Percentiles rank a stretch among this genome's conserved stretches.
phyloP scores from a whole-genome alignment of 2,329 filamentous ascomycete genomes.

The Fusarium dimerum region DNA sequence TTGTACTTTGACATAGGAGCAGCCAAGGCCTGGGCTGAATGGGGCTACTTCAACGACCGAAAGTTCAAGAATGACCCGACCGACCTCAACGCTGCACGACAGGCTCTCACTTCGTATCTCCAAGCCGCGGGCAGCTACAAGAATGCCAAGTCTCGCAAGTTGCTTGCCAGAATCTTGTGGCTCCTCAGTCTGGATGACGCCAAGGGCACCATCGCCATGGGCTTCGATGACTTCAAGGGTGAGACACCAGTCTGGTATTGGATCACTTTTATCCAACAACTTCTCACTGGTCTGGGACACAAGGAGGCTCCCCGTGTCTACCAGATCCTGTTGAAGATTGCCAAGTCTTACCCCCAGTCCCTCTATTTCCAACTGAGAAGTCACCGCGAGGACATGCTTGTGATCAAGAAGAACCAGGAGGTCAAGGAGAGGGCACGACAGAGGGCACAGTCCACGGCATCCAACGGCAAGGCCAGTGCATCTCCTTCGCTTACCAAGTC shows the following conservation, averaged over 20 bases:
- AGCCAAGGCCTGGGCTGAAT: slow-evolving; percentile 98
- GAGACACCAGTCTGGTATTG: slow-evolving; percentile 99
- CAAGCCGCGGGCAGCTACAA: slow-evolving; percentile 97
- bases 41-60: slow-evolving; percentile 97
- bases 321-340: slow-evolving; percentile 86
- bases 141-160: slow-evolving; percentile 91
- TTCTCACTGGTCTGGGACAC: slow-evolving; percentile 87
- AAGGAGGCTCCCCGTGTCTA: slow-evolving; percentile 88
- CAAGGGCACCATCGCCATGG: slow-evolving; percentile 77
- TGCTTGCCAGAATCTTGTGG: slow-evolving; percentile 93
- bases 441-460: slow-evolving; percentile 47
- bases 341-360: slow-evolving; percentile 92
- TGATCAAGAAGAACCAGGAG: slow-evolving; percentile 87
- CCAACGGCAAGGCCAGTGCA: slow-evolving; percentile 46
- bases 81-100: slow-evolving; percentile 81
- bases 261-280: slow-evolving; percentile 98
- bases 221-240: slow-evolving; percentile 95
- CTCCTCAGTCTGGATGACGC: slow-evolving; percentile 90
- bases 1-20: slow-evolving; percentile 94
- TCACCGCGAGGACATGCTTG: slow-evolving; percentile 88
- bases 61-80: slow-evolving; percentile 89
- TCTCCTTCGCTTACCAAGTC: slow-evolving; percentile 55
- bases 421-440: slow-evolving; percentile 65
- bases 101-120: slow-evolving; percentile 92
- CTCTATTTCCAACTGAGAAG: slow-evolving; percentile 95